Percentiles rank a stretch among this genome's conserved stretches.
These are phyloP conservation scores for Annona cherimola DNA, from an alignment of 164 flowering plant species.

Conservation along the genomic window DNA sequence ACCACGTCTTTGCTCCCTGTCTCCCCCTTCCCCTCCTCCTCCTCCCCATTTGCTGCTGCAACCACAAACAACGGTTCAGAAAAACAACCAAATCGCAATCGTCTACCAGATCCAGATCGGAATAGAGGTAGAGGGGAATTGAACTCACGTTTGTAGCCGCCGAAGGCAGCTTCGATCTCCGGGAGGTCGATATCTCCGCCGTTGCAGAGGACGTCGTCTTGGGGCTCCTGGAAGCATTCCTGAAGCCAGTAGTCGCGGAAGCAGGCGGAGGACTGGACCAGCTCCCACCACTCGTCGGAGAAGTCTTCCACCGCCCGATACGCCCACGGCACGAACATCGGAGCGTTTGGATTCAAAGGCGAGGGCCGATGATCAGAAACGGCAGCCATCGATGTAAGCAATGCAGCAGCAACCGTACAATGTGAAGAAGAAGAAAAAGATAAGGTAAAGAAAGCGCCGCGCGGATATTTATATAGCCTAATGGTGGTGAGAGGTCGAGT, in stretches of 20 bases:
- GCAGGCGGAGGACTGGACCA: constrained; percentile 68
- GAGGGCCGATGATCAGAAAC: constrained; percentile 30
- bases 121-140: neutral
- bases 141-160: constrained; percentile 26
- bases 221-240: constrained; percentile 65
- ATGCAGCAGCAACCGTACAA: no score
- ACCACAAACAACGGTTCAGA: neutral
- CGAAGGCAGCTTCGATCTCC: constrained; percentile 41
- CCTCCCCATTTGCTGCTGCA: constrained; percentile 16
- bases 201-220: constrained; percentile 17
- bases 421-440: no score
- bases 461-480: no score
- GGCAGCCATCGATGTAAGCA: constrained; percentile 35
- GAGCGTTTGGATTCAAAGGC: constrained; percentile 74
- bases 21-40: constrained; percentile 23
- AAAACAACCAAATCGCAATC: neutral
- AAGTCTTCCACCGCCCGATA: constrained; percentile 79
- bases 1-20: constrained; percentile 36
- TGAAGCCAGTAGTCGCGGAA: constrained; percentile 91
- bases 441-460: no score
- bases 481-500: no score
- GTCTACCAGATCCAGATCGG: neutral
- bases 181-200: constrained; percentile 33
- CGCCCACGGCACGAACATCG: constrained; percentile 65
- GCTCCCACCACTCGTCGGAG: constrained; percentile 87